A percentile compares a stretch with the other conserved stretches of the same genome.
Conservation (phyloP, 2,329 filamentous ascomycete genomes). For the Ceratocystis smalleyi region DNA sequence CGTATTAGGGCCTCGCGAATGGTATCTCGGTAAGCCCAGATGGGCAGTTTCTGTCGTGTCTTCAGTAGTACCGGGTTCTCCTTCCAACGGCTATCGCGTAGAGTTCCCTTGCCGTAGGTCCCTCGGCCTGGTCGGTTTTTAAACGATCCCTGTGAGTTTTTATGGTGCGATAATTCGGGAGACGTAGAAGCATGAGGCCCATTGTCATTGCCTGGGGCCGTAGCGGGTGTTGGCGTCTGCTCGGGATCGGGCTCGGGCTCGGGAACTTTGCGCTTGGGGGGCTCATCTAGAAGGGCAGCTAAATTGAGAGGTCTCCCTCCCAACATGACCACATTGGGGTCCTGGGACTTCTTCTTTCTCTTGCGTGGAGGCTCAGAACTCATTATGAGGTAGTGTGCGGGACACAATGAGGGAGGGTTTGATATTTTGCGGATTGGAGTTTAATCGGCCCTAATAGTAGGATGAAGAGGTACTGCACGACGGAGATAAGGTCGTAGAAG, state of each 20-base stretch:
- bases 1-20: conserved; percentile 48
- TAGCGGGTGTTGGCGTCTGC: conserved; percentile 25
- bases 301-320: conserved; percentile 35
- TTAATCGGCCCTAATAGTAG: background rate
- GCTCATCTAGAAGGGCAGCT: conserved; percentile 33
- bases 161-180: background rate
- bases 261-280: conserved; percentile 15
- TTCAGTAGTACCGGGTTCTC: conserved; percentile 26
- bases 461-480: background rate
- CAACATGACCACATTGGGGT: conserved; percentile 29
- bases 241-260: conserved; percentile 22
- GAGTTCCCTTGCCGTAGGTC: background rate
- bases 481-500: background rate
- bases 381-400: background rate
- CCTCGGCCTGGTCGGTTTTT: background rate
- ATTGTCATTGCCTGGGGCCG: background rate
- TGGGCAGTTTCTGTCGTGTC: conserved; percentile 55
- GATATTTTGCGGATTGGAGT: background rate
- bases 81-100: conserved; percentile 11
- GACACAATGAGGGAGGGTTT: background rate
- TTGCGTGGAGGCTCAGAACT: conserved; percentile 23
- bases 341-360: conserved; percentile 25
- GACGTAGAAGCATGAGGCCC: background rate
- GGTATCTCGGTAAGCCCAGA: conserved; percentile 57
- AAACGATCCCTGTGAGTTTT: background rate